A percentile compares a stretch with the other conserved stretches of the same genome.
Conservation (phyloP, 1,139 yeast species). For the Hansenula anomala region DNA sequence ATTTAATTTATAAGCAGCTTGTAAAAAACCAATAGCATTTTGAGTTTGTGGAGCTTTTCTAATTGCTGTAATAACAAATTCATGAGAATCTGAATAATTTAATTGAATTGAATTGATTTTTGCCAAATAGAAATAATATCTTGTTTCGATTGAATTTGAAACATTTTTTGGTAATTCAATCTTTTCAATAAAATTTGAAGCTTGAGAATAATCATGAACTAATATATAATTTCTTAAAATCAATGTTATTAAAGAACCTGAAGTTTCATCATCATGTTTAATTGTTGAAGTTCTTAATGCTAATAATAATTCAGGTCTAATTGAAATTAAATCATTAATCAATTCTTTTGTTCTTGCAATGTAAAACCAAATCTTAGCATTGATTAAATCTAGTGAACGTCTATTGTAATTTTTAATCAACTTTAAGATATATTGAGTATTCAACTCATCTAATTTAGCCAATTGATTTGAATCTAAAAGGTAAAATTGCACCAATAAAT, state of each 20-base stretch:
- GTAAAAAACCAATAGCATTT: constrained; percentile 81
- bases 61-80: constrained; percentile 85
- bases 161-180: constrained; percentile 83
- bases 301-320: constrained; percentile 65
- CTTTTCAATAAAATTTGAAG: constrained; percentile 85
- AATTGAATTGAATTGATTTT: constrained; percentile 88
- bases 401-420: constrained; percentile 65
- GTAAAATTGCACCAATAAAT: constrained; percentile 71
- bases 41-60: constrained; percentile 96
- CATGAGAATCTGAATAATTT: constrained; percentile 88
- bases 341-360: constrained; percentile 76
- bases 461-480: constrained; percentile 60
- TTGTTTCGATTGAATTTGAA: constrained; percentile 84
- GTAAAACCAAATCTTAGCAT: constrained; percentile 93
- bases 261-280: constrained; percentile 89
- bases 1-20: constrained; percentile 84
- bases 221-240: constrained; percentile 76
- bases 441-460: constrained; percentile 46
- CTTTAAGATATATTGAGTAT: constrained; percentile 42
- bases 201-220: constrained; percentile 80
- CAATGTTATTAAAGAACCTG: constrained; percentile 80
- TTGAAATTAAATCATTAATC: constrained; percentile 48
- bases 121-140: constrained; percentile 88
- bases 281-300: constrained; percentile 86
- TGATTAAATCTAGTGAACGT: constrained; percentile 79